Base-by-base conservation (phyloP, 2,329 filamentous ascomycete species). In the Mariannaea elegans region DNA sequence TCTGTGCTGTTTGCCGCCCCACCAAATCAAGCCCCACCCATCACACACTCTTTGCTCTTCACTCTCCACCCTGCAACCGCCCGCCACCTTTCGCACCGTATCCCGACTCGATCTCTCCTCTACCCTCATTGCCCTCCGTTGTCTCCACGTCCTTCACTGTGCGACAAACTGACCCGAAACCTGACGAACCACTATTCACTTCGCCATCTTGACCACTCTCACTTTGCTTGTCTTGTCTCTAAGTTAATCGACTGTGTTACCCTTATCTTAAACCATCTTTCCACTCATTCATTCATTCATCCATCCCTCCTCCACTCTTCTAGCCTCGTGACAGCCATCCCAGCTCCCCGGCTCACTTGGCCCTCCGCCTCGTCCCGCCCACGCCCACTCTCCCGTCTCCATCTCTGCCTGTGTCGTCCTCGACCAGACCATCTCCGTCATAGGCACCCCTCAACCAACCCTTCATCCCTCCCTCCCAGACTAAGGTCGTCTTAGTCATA, bases 401-500 rank as follows among this genome's bases (percentile, higher is more conserved):
- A 19, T 56, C 51, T 45, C 46, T 29, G 38, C 56, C 51, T 45
- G 49, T 59, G 44, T 54, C 41, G 50, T 36, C 56, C 32, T 41
- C 32, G 31, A 59, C 44, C 45, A 54, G 16, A 41, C 39, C 39
- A 19, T 44, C 39, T 47, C 51, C 36, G 45, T 48, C 47, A 60
- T 39, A 56, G 46, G 38, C 57, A 41, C 45, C 41, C 48, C 46
- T 45, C 55, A 34, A 24, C 56, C 24, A 44, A 9, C 24, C 50
- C 47, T 27, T 36, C 50, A 27, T 41, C 47, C 48, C 32, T 41
- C 42, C 48, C 32, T 34, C 27, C 42, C 44, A 18, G 38, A 41
- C 48, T 53, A 53, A 53, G 34, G 46, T 36, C 21, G n/a, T 42
- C 44, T 59, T 59, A 59, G 56, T 59, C 56, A 59, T 45, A 59